Conservation (phyloP, 2,329 filamentous ascomycete species). For the Capronia americana region DNA sequence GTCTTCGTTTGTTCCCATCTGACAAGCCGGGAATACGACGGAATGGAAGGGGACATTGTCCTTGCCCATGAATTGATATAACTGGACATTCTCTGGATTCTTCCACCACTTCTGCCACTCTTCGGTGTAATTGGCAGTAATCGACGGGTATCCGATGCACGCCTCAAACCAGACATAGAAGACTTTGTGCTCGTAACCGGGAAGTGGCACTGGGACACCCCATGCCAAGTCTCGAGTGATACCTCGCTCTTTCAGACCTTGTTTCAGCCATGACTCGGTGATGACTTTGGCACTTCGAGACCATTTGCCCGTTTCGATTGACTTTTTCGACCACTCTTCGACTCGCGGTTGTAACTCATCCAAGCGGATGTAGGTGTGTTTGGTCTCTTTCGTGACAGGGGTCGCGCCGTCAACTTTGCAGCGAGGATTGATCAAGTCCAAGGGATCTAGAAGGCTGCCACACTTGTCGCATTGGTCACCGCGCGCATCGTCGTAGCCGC, state of each 20-base stretch:
- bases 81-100: constrained; percentile 81
- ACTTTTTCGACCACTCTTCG: constrained; percentile 76
- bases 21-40: constrained; percentile 87
- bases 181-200: constrained; percentile 75
- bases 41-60: constrained; percentile 88
- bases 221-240: constrained; percentile 94
- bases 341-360: constrained; percentile 81
- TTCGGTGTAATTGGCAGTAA: constrained; percentile 86
- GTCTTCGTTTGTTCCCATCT: constrained; percentile 80
- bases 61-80: constrained; percentile 97
- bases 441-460: constrained; percentile 72
- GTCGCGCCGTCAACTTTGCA: constrained; percentile 90
- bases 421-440: constrained; percentile 79
- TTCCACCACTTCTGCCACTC: constrained; percentile 96
- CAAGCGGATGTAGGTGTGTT: constrained; percentile 86
- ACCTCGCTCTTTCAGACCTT: constrained; percentile 82
- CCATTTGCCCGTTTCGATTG: constrained; percentile 70
- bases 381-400: constrained; percentile 80
- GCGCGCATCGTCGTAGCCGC: constrained; percentile 70
- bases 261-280: constrained; percentile 61
- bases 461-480: constrained; percentile 80
- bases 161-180: constrained; percentile 95
- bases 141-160: constrained; percentile 93
- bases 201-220: constrained; percentile 70
- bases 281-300: constrained; percentile 53